These are phyloP conservation scores for Xerocomus minutiporus DNA, from an alignment of 1,284 basidiomycete genomes.

Conservation along the genomic window DNA sequence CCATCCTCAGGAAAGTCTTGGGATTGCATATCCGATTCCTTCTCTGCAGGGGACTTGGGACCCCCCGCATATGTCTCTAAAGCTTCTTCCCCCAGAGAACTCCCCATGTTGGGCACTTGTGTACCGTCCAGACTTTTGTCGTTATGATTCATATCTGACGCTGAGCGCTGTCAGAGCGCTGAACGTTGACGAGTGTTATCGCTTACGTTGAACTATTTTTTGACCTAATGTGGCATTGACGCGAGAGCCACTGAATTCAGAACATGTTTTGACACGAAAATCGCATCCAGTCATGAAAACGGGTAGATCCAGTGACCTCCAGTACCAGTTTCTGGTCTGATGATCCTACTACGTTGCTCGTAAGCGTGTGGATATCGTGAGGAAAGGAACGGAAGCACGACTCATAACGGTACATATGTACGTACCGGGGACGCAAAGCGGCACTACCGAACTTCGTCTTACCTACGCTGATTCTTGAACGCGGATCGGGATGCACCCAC, in stretches of 20 bases:
- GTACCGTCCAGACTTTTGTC: not conserved
- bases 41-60: not conserved
- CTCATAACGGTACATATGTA: not conserved
- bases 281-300: too few species aligned
- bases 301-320: too few species aligned
- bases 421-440: not conserved
- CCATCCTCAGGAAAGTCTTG: constrained; percentile 28
- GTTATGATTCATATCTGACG: constrained; percentile 1
- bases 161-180: not conserved
- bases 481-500: too few species aligned
- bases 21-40: not conserved
- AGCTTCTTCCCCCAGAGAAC: not conserved
- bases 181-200: too few species aligned
- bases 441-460: not conserved
- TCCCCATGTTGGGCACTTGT: not conserved
- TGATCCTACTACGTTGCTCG: too few species aligned
- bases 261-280: too few species aligned
- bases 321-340: too few species aligned
- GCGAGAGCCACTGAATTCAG: too few species aligned
- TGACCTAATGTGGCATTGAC: too few species aligned
- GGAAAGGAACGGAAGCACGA: not conserved
- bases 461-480: too few species aligned
- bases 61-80: not conserved
- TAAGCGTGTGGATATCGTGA: not conserved
- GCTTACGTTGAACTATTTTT: too few species aligned